These are phyloP conservation scores for Trichoderma asperelloides DNA, from an alignment of 495 filamentous ascomycete genomes.

Conservation along the genomic window DNA sequence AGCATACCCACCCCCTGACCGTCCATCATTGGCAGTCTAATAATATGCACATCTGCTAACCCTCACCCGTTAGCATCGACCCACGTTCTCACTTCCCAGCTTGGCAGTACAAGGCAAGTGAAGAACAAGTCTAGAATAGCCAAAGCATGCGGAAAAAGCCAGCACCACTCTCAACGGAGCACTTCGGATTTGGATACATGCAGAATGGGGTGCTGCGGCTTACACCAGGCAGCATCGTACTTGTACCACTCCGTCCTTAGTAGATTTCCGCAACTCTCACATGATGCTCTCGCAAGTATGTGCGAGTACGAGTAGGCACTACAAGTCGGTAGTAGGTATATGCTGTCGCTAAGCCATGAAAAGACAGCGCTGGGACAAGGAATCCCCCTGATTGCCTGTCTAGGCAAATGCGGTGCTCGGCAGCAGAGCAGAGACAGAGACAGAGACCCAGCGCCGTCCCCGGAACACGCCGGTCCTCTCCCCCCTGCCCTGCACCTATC, in stretches of 20 bases:
- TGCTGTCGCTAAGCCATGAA: neutral
- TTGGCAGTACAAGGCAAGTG: neutral
- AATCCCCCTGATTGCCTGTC: no score
- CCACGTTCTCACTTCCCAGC: neutral
- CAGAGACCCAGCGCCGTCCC: no score
- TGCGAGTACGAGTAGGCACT: neutral
- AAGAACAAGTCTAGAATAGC: constrained; percentile 1
- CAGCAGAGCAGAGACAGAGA: no score
- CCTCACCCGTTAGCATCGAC: neutral
- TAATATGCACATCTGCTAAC: neutral
- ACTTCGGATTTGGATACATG: neutral
- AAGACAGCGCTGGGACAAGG: neutral
- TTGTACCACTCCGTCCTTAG: neutral
- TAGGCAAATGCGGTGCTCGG: no score
- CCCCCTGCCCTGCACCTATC: neutral
- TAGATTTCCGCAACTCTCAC: neutral
- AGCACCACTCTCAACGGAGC: neutral
- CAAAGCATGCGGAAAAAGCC: neutral
- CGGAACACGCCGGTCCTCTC: neutral
- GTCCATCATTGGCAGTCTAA: neutral
- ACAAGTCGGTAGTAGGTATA: neutral
- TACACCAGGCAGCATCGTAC: neutral
- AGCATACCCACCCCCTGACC: neutral
- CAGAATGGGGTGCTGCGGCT: neutral
- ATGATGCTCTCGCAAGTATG: neutral